Percentiles rank a stretch among this genome's conserved stretches.
Evolutionary conservation across 805 yeast species (phyloP).

Genomic region (Saccharomycopsis microspora): DNA sequence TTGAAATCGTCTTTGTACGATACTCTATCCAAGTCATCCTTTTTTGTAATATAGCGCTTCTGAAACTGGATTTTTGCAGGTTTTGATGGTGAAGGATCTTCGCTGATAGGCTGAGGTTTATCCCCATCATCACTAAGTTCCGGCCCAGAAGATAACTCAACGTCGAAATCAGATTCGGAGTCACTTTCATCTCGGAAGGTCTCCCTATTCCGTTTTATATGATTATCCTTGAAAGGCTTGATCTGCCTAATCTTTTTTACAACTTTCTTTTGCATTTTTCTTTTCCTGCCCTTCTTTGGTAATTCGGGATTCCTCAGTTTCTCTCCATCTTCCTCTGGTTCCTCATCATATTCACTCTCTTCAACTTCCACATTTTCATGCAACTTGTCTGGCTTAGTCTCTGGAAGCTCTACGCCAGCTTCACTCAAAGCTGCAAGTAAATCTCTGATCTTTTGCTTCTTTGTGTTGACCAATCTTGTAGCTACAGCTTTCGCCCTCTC

Average conservation of each 20-base stretch:
- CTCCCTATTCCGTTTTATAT: neutral
- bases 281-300: neutral
- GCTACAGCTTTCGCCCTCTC: slow-evolving; percentile 12
- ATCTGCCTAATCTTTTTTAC: neutral
- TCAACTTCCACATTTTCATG: slow-evolving; percentile 1
- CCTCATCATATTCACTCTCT: neutral
- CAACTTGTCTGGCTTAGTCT: slow-evolving; percentile 4
- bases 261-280: neutral
- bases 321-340: neutral
- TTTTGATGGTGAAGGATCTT: too few relatives aligned
- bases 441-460: slow-evolving; percentile 17
- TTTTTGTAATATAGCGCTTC: too few relatives aligned
- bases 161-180: neutral
- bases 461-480: slow-evolving; percentile 16
- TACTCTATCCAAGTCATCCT: too few relatives aligned
- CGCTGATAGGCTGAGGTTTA: too few relatives aligned
- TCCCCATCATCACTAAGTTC: too few relatives aligned
- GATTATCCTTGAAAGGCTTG: neutral
- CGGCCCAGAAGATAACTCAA: too few relatives aligned
- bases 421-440: slow-evolving; percentile 15
- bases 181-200: neutral
- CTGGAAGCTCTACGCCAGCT: slow-evolving; percentile 1
- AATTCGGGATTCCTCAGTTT: neutral
- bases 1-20: too few relatives aligned
- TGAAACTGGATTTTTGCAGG: too few relatives aligned